phyloP scores from a whole-genome alignment of 2,329 filamentous ascomycete species.

The Sporothrix mexicana region DNA sequence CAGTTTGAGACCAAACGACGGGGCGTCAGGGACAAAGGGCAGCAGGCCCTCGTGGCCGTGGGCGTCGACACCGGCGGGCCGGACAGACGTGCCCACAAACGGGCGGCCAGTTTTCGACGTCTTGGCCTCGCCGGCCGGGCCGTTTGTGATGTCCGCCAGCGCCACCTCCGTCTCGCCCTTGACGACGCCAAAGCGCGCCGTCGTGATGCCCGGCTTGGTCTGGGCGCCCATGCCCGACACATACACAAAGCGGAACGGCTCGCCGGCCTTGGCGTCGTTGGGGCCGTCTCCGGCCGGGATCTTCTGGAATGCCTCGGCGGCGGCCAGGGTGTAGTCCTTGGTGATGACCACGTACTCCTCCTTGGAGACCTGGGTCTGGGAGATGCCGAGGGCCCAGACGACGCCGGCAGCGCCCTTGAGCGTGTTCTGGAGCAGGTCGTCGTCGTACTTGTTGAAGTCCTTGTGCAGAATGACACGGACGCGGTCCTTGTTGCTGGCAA shows the following conservation, averaged over 20 bases:
- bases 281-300: slow-evolving; percentile 26
- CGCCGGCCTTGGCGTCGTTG: background rate
- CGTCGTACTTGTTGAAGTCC: slow-evolving; percentile 68
- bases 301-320: slow-evolving; percentile 31
- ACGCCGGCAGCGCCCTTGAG: slow-evolving; percentile 70
- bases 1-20: background rate
- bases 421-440: slow-evolving; percentile 58
- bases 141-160: slow-evolving; percentile 59
- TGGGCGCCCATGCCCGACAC: slow-evolving; percentile 70
- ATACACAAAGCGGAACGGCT: slow-evolving; percentile 70
- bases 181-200: slow-evolving; percentile 63
- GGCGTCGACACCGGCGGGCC: slow-evolving; percentile 65
- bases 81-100: slow-evolving; percentile 61
- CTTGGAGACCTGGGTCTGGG: slow-evolving; percentile 62
- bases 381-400: slow-evolving; percentile 76
- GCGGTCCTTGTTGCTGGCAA: slow-evolving; percentile 45
- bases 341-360: slow-evolving; percentile 74
- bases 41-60: slow-evolving; percentile 50
- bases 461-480: slow-evolving; percentile 70
- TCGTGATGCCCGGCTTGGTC: slow-evolving; percentile 59
- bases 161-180: slow-evolving; percentile 70
- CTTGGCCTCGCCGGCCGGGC: slow-evolving; percentile 35
- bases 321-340: slow-evolving; percentile 65
- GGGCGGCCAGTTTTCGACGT: slow-evolving; percentile 36
- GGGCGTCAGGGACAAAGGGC: slow-evolving; percentile 49